Conservation (phyloP, 169 alveolate species). For the Hepatocystis sp. region DNA sequence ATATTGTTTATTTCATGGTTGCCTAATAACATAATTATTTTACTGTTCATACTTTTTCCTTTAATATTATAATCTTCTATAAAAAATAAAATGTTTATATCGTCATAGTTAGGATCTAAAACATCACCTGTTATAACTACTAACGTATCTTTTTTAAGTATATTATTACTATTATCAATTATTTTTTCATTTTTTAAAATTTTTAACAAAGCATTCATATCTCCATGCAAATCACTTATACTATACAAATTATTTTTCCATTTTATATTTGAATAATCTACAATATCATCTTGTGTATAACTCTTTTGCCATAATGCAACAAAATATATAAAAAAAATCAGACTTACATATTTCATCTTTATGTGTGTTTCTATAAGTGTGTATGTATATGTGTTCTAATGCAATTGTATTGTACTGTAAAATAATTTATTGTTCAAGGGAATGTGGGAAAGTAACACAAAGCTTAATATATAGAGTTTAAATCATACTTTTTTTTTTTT, state of each 20-base stretch:
- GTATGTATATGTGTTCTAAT: background rate
- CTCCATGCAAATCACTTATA: slow-evolving; percentile 64
- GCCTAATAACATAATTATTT: slow-evolving; percentile 33
- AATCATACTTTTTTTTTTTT: too few species aligned
- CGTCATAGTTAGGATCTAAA: slow-evolving; percentile 64
- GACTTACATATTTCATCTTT: slow-evolving; percentile 12
- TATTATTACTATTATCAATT: slow-evolving; percentile 29
- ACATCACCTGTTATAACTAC: slow-evolving; percentile 67
- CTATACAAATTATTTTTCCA: slow-evolving; percentile 59
- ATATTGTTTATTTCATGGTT: slow-evolving; percentile 63
- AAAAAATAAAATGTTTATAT: slow-evolving; percentile 61
- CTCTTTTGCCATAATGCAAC: slow-evolving; percentile 6
- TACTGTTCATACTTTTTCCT: slow-evolving; percentile 23
- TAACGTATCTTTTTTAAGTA: slow-evolving; percentile 22
- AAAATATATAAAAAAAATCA: slow-evolving; percentile 5
- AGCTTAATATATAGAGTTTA: too few species aligned
- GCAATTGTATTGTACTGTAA: too few species aligned
- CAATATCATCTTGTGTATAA: slow-evolving; percentile 19
- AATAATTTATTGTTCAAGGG: too few species aligned
- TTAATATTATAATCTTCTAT: slow-evolving; percentile 36
- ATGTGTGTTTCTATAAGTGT: slow-evolving; percentile 1
- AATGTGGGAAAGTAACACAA: too few species aligned
- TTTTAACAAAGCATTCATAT: slow-evolving; percentile 55
- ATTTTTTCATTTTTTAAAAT: slow-evolving; percentile 41
- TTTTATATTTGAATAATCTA: slow-evolving; percentile 27